phyloP scores from a whole-genome alignment of 2,329 filamentous ascomycete genomes.

The Sporothrix protearum region DNA sequence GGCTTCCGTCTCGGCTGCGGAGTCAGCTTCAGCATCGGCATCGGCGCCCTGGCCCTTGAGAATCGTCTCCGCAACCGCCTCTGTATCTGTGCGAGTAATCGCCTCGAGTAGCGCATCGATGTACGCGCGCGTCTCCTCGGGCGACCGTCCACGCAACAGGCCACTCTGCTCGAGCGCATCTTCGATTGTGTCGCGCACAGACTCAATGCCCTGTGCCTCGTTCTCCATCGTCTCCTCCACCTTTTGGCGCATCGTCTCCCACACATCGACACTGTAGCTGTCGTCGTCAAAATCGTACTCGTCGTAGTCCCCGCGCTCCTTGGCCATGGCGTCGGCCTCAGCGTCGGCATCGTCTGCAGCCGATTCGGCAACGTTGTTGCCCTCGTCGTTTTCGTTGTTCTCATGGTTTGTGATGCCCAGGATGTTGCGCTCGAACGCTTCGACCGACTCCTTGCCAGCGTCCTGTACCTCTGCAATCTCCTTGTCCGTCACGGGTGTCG shows the following conservation, averaged over 20 bases:
- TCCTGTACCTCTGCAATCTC: conserved; percentile 73
- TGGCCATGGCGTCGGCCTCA: conserved; percentile 25
- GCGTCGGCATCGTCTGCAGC: conserved; percentile 32
- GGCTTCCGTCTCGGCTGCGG: conserved; percentile 5
- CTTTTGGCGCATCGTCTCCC: conserved; percentile 53
- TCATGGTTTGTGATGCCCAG: conserved; percentile 44
- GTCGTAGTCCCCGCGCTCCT: conserved; percentile 31
- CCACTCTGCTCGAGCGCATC: conserved; percentile 55
- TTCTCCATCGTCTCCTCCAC: conserved; percentile 57
- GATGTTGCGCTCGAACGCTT: conserved; percentile 64
- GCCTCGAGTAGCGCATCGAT: conserved; percentile 51
- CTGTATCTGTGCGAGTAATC: conserved; percentile 37
- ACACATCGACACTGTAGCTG: conserved; percentile 38
- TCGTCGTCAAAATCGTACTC: conserved; percentile 29
- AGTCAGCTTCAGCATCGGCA: conserved; percentile 12
- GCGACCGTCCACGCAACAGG: conserved; percentile 45
- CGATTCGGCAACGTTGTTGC: conserved; percentile 28
- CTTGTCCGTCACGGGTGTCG: conserved; percentile 72
- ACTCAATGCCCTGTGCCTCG: conserved; percentile 51
- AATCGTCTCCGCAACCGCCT: conserved; percentile 27
- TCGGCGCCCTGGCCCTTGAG: conserved; percentile 21
- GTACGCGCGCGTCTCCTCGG: conserved; percentile 46
- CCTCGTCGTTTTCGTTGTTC: conserved; percentile 26
- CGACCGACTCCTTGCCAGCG: conserved; percentile 59
- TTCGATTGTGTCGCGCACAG: conserved; percentile 53